Percentiles rank a stretch among this genome's conserved stretches.
Conservation (phyloP, 1,284 basidiomycete genomes). For the Paramarasmius palmivorus region DNA sequence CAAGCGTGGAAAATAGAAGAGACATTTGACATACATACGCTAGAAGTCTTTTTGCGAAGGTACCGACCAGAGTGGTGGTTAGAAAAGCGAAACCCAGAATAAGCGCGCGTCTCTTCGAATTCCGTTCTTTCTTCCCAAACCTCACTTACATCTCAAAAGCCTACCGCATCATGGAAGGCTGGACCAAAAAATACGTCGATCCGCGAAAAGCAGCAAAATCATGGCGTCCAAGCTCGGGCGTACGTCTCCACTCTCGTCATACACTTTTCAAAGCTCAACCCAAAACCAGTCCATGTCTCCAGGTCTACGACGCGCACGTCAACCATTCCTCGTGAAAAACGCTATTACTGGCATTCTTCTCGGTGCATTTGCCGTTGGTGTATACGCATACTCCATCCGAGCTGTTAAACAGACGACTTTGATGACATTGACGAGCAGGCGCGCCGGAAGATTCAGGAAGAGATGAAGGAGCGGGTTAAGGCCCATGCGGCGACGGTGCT, state of each 20-base stretch:
- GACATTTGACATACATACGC: no score
- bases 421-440: slow-evolving; percentile 82
- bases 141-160: no score
- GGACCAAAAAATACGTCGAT: slow-evolving; percentile 33
- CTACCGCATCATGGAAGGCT: slow-evolving; percentile 10
- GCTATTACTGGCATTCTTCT: slow-evolving; percentile 76
- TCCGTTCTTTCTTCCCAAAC: no score
- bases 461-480: slow-evolving; percentile 18
- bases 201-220: slow-evolving; percentile 35
- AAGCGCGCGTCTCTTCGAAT: no score
- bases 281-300: slow-evolving; percentile 73
- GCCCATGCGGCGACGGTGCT: slow-evolving; percentile 20
- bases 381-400: slow-evolving; percentile 92
- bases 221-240: slow-evolving; percentile 42
- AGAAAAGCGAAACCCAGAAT: no score
- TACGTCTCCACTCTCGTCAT: slow-evolving; percentile 22
- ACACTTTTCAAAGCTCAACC: not conserved
- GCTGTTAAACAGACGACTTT: slow-evolving; percentile 92
- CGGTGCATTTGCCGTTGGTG: slow-evolving; percentile 75
- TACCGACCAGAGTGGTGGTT: no score
- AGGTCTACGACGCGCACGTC: slow-evolving; percentile 84
- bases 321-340: slow-evolving; percentile 82
- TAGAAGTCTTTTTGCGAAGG: no score
- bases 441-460: slow-evolving; percentile 34
- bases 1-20: no score